These are phyloP conservation scores for Microascus cirrosus DNA, from an alignment of 2,329 filamentous ascomycete species.

Conservation along the genomic window DNA sequence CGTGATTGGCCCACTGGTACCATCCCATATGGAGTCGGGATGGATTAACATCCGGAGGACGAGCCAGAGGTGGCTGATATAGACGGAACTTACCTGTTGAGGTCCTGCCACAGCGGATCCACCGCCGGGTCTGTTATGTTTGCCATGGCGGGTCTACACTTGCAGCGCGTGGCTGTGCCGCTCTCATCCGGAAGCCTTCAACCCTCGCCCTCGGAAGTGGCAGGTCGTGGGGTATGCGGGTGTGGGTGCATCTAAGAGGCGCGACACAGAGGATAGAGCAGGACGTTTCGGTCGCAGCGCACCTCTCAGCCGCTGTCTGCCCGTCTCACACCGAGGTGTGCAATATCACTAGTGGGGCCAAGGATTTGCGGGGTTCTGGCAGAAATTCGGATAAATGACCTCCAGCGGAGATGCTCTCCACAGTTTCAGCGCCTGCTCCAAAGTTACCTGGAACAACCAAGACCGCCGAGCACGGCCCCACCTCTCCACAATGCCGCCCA, in stretches of 20 bases:
- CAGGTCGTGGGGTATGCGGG: not conserved
- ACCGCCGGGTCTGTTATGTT: constrained; percentile 13
- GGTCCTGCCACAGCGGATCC: constrained; percentile 62
- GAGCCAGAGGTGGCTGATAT: not conserved
- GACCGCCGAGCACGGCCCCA: not conserved
- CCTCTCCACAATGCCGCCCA: not conserved
- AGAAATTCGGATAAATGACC: not conserved
- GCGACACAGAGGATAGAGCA: not conserved
- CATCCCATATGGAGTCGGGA: not conserved
- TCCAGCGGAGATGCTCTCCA: not conserved
- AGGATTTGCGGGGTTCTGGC: not conserved
- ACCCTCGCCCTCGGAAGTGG: not conserved
- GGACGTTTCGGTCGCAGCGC: not conserved
- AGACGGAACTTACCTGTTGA: constrained; percentile 53
- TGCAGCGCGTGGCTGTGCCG: not conserved
- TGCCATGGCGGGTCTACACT: constrained; percentile 3
- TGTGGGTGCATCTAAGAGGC: not conserved
- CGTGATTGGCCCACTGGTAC: not conserved
- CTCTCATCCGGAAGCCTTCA: not conserved
- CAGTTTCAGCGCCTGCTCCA: too few relatives aligned
- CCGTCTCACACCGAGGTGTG: not conserved
- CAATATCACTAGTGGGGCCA: not conserved
- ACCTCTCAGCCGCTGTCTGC: not conserved
- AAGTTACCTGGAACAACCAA: too few relatives aligned
- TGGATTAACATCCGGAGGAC: not conserved